These are phyloP conservation scores for Malassezia brasiliensis DNA, from an alignment of 1,284 basidiomycete species.

Conservation along the genomic window DNA sequence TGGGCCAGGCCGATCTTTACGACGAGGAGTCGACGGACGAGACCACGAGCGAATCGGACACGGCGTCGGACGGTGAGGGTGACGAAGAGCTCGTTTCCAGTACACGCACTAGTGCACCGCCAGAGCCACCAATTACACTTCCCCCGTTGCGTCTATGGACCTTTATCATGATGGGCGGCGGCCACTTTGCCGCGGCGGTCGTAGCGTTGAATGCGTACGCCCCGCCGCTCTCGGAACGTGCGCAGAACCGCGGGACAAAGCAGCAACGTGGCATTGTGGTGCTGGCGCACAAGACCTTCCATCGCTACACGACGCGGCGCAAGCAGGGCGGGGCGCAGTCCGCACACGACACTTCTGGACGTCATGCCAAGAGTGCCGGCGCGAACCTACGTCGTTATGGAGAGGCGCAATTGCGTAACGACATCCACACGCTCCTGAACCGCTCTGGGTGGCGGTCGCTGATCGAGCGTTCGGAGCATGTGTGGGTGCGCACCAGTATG, in stretches of 20 bases:
- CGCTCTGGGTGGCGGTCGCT: constrained; percentile 34
- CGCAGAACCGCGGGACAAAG: constrained; percentile 8
- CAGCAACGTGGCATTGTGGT: constrained; percentile 56
- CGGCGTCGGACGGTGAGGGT: constrained; percentile 4
- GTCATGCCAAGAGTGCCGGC: constrained; percentile 89
- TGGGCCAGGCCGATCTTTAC: constrained; percentile 2
- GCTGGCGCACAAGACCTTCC: constrained; percentile 87
- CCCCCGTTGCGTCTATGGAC: constrained; percentile 63
- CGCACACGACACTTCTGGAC: constrained; percentile 74
- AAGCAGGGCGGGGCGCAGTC: constrained; percentile 96
- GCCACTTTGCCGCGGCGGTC: constrained; percentile 89
- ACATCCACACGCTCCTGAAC: constrained; percentile 50
- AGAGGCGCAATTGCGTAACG: constrained; percentile 80
- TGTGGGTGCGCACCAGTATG: constrained; percentile 40
- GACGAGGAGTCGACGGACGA: constrained; percentile 21
- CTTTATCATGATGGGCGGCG: constrained; percentile 89
- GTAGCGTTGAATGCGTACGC: constrained; percentile 54
- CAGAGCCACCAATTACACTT: constrained; percentile 6
- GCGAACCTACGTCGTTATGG: constrained; percentile 89
- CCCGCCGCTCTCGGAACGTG: constrained; percentile 19
- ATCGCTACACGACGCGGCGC: constrained; percentile 91
- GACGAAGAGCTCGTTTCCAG: background rate
- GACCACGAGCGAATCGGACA: constrained; percentile 1
- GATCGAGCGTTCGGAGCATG: constrained; percentile 34
- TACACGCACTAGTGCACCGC: background rate